Evolutionary conservation across 2,329 filamentous ascomycete genomes (phyloP), one percentile per base, ranked within the genome.

Genomic region (Xylaria sp.): DNA sequence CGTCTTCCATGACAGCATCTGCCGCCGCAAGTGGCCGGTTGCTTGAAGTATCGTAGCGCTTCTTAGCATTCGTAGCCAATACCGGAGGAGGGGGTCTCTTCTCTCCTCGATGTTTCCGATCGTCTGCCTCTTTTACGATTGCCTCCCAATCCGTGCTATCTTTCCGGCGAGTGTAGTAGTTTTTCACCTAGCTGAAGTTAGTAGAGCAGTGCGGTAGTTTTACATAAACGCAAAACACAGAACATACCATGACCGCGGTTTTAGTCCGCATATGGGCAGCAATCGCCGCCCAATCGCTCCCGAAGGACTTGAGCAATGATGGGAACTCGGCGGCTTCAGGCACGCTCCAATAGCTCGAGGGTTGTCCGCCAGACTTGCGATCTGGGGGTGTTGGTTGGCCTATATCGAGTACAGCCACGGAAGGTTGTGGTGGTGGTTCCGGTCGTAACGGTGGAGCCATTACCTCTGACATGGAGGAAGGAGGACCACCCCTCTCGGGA

Each of bases 261-360:
- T 95, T 95, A 4, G 92, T 93, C 59, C 91, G 90, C 91, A 96
- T 94, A 74, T 93, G 89, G 60, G 85, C 85, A 48, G 93, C 91
- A 79, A 95, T 95, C 4, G 87, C 88, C 58, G 83, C 83, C 88
- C 92, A 96, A 77, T 96, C 92, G 18, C 91, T 93, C 66, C 93
- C 93, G 81, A 93, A 95, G 63, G 93, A 87, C 60, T 85, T 86
- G 55, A 96, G 84, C 66, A 93, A 85, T 65, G 85, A 87, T 42
- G 91, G 90, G 79, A 96, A 96, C 75, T 94, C 92, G 55, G 86
- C 91, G 63, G 91, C 86, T 80, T 96, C 93, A 1, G 91, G 91
- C 25, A 95, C 92, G 75, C 92, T 95, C 93, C 93, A 96, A 79
- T 96, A 96, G 79, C 92, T 95, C 1, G 91, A 93, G 16, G 91